Conservation (phyloP, 306 rosid genomes). For the Glycine tomentella region DNA sequence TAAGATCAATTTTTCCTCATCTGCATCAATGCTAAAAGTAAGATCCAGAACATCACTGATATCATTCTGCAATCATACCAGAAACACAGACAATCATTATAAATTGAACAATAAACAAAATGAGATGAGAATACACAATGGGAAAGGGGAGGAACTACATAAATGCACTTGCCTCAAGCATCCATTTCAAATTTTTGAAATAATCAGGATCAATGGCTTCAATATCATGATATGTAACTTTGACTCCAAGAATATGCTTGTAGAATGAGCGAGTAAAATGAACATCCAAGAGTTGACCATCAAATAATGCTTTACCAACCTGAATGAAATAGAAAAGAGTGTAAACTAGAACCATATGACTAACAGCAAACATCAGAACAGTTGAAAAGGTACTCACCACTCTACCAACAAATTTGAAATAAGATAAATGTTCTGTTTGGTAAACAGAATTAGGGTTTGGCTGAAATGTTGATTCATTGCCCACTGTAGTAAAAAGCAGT, state of each 20-base stretch:
- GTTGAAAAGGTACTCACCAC: conserved; percentile 73
- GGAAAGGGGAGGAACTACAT: neutral
- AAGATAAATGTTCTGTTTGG: conserved; percentile 99
- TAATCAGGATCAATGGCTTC: conserved; percentile 99
- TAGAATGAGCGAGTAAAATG: conserved; percentile 99
- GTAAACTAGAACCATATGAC: conserved; percentile 30
- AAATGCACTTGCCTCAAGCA: conserved; percentile 82
- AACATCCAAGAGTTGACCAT: conserved; percentile 97
- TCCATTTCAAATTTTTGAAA: conserved; percentile 95
- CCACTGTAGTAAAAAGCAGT: conserved; percentile 94
- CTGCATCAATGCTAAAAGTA: conserved; percentile 98
- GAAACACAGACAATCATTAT: conserved; percentile 29
- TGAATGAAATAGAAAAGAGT: conserved; percentile 50
- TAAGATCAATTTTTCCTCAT: conserved; percentile 90
- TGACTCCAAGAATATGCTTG: conserved; percentile 95
- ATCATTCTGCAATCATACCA: conserved; percentile 73
- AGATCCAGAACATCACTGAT: conserved; percentile 84
- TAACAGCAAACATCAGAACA: conserved; percentile 38
- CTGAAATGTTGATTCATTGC: conserved; percentile 98
- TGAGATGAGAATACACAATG: conserved; percentile 3
- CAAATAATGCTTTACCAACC: conserved; percentile 99
- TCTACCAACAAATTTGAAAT: conserved; percentile 98
- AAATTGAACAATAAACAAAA: conserved; percentile 28
- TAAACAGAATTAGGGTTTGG: conserved; percentile 98
- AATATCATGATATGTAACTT: conserved; percentile 98